Evolutionary conservation across 2,329 filamentous ascomycete species (phyloP), one percentile per base, ranked within the genome.

Genomic region (Stagonosporopsis cucurbitacearum): DNA sequence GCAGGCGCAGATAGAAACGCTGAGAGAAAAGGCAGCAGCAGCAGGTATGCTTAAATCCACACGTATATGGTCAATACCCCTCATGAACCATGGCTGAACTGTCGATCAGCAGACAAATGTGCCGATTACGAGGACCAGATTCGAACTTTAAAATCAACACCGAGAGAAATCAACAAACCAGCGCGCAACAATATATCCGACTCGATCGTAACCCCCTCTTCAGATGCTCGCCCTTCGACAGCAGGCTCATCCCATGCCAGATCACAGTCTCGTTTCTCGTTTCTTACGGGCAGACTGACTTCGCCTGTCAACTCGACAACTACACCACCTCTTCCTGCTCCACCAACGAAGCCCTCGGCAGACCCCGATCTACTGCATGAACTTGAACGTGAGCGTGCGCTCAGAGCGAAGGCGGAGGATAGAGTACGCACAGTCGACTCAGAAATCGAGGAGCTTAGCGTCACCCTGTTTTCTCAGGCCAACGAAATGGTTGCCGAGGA

Each of bases 401-500:
- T 90, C 54, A 85, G 91, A 12, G 80, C 83, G 35, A 84, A 86
- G 47, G 90, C 90, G 1, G 91, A 95, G 77, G 83, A 83, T 45
- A 83, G 85, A 59, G 79, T 91, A 19, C 82, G 81, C 60, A 84
- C 86, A 45, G 88, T 90, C 46, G 87, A 85, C 67, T 81, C 79
- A 12, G 91, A 95, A 78, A 83, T 94, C 19, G 91, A 94, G 76
- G 91, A 95, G 76, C 79, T 95, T 61, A 90, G 85, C 68, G 88
- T 85, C 19, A 84, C 83, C 46, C 78, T 95, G 50, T 95, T 95
- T 73, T 87, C 90, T 77, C 88, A 93, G 78, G 91, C 91, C 47
- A 95, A 95, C 73, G 87, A 92, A 77, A 95, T 95, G 91, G 91
- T 95, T 19, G 90, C 91, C 2, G 81, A 83, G 17, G 91, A 95